Evolutionary conservation across 768 basidiomycete genomes (phyloP), one percentile per base, ranked within the genome.

Genomic region (Ramaria sp.): DNA sequence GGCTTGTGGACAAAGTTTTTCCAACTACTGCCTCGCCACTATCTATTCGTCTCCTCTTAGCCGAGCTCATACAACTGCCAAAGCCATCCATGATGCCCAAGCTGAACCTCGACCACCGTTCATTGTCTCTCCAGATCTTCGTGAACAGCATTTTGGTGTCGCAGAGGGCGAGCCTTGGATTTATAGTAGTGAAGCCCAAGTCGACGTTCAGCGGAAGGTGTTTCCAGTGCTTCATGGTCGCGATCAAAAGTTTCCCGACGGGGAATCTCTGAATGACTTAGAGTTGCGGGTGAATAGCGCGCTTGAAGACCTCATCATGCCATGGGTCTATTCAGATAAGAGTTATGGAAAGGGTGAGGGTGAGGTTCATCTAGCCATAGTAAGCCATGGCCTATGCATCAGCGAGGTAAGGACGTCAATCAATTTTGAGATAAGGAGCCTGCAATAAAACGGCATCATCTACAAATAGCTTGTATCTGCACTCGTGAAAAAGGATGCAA

Each of bases 361-460:
- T 37, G 67, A 58, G 57, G 64, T 75, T 7, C 84, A 83, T 59
- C 66, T 89, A 24, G 86, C 80, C 1, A 62, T 90, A 39, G 81
- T 88, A 48, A 88, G 87, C 68, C 88, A 91, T 67, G 86, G 89
- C 0, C 62, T 87, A 20, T 83, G 82, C 67, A 84, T 90, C 46
- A 71, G 70, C 27, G 81, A 84, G 37, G 43, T 63, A 39, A n/a
- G 46, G 7, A 30, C 27, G 7, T 57, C 2, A n/a, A 9, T 22
- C 45, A 11, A 13, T 13, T 34, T 10, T 33, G 5, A 42, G 27
- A 27, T 19, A 4, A 37, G n/a, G 33, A 22, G 37, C 24, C 54
- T 42, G 27, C 9, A 10, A n/a, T 49, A 2, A 10, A 49, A 33
- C n/a, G 11, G 5, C 34, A 27, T 51, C 12, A 48, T 47, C 53